Evolutionary conservation across 176 grass and related monocot genomes (phyloP).

Genomic region (Thinopyrum elongatum): DNA sequence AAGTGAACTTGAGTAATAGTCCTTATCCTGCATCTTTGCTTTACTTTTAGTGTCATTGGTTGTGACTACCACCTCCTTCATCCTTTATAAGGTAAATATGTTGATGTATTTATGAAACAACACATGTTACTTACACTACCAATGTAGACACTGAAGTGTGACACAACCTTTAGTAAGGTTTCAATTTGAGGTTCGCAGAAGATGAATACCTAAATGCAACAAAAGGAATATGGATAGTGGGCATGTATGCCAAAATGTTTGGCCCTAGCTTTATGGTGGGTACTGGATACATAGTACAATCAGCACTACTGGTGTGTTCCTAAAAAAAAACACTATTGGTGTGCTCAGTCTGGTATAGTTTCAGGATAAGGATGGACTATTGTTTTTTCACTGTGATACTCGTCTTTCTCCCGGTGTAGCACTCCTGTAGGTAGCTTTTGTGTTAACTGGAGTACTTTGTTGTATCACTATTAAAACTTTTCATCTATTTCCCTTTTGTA

Average conservation of each 20-base stretch:
- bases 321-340: too few relatives aligned
- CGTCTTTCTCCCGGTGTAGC: background rate
- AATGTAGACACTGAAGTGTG: slow-evolving; percentile 8
- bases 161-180: background rate
- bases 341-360: background rate
- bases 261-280: background rate
- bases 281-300: background rate
- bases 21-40: background rate
- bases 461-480: background rate
- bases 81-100: too few relatives aligned
- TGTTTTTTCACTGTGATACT: background rate
- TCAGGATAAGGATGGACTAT: background rate
- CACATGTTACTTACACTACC: too few relatives aligned
- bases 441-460: background rate
- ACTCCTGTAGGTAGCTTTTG: background rate
- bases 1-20: slow-evolving; percentile 60
- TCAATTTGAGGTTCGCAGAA: background rate
- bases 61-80: too few relatives aligned
- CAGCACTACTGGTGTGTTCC: background rate
- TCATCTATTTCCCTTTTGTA: background rate
- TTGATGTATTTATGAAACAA: too few relatives aligned
- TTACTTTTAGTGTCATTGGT: background rate
- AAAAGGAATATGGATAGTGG: background rate
- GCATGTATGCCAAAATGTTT: background rate
- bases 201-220: background rate